Base-by-base conservation (phyloP, 1,139 yeast genomes). In the Debaryomyces coudertii region DNA sequence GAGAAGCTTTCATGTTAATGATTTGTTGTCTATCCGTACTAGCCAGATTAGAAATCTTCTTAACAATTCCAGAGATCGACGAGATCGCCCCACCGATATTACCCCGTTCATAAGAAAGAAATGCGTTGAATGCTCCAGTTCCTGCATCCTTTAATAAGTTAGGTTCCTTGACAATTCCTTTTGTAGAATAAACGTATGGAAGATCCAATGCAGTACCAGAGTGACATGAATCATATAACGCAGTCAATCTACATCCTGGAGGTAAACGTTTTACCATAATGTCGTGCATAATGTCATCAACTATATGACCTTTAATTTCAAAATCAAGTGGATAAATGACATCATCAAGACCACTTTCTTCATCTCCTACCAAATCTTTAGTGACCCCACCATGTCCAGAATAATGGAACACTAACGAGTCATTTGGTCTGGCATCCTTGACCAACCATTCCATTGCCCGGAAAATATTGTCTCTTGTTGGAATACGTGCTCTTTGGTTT, bases 351-450 rank as follows among this genome's bases (percentile, higher is more conserved):
- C 97, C 97, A 60, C 85, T 90, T 22, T 84, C 95, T 65, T 92
- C 98, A 62, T 92, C 98, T 18, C 97, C 97, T 59, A 88, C 88
- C 43, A 71, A 62, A 65, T 92, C 97, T 48, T 76, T 71, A 7
- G 88, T 83, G 56, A 84, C 85, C 7, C 97, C 96, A 28, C 98
- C 98, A 63, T 92, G 98, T 7, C 98, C 97, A 1, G 96, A 87
- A 64, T 87, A 90, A 64, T 90, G 97, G 76, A 90, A 84, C 54
- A 90, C 85, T 50, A 85, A 68, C 22, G 89, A 81, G 71, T 93
- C 95, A 58, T 90, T 89, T n/a, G 97, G 90, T 51, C 75, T 73
- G 0, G 97, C 97, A 53, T 79, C 92, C 37, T 73, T 73, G 20
- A 88, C 95, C 23, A 92, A 77, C 98, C 98, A 92, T 53, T 83